Conservation (phyloP, 2,329 filamentous ascomycete genomes). For the Alternaria sp. region DNA sequence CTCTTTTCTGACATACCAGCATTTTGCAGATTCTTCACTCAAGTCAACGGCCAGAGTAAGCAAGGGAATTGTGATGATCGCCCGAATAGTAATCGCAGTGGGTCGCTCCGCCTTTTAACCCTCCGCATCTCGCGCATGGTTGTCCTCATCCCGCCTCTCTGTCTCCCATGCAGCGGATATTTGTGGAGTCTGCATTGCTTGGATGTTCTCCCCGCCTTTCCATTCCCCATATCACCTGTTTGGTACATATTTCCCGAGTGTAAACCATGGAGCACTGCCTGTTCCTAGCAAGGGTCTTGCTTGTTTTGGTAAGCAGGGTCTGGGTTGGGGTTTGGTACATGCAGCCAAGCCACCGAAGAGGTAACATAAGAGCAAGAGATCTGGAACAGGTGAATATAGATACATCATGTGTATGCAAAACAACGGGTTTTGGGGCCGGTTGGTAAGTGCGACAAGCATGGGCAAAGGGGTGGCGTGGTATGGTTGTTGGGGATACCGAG, state of each 20-base stretch:
- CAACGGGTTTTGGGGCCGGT: neutral
- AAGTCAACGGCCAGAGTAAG: neutral
- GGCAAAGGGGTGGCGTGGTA: neutral
- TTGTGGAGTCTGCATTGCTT: neutral
- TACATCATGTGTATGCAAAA: slow-evolving; percentile 1
- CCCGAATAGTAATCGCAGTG: neutral
- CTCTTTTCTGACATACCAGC: neutral
- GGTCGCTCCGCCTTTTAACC: neutral
- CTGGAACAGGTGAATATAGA: neutral
- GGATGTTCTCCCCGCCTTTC: neutral
- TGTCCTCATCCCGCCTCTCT: neutral
- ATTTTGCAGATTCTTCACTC: neutral
- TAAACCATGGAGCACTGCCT: neutral
- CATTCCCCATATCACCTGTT: neutral
- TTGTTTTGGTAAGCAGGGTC: neutral
- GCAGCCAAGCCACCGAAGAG: neutral
- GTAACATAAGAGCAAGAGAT: neutral
- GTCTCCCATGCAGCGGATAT: neutral
- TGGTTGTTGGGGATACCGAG: neutral
- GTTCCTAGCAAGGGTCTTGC: neutral
- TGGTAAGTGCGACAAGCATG: neutral
- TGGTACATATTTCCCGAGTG: neutral
- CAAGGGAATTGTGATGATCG: neutral
- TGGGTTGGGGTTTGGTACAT: neutral
- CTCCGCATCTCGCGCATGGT: neutral